These are phyloP conservation scores for Polymyxa betae DNA, from an alignment of 208 protist genomes.

Conservation along the genomic window DNA sequence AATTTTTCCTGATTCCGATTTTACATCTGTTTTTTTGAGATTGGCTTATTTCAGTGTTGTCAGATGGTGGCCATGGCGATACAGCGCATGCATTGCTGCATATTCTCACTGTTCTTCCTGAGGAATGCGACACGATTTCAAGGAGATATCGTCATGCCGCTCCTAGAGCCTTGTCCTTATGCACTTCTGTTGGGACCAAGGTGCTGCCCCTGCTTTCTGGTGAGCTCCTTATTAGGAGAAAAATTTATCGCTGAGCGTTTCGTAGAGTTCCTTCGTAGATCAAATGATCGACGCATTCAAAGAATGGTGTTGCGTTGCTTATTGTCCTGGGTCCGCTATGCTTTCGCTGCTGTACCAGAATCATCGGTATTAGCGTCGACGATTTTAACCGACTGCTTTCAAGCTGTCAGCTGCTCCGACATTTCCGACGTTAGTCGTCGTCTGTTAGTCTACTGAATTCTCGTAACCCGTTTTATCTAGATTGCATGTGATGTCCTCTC, in stretches of 20 bases:
- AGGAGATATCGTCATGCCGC: not conserved
- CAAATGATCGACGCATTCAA: not conserved
- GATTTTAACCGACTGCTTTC: constrained; percentile 27
- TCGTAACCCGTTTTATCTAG: not conserved
- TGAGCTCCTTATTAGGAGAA: not conserved
- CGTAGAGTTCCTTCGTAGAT: constrained; percentile 20
- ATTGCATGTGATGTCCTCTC: constrained; percentile 12
- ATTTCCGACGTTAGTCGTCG: not conserved
- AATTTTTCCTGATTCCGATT: too few relatives aligned
- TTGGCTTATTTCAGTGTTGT: too few relatives aligned
- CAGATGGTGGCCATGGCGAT: constrained; percentile 2
- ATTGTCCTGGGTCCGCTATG: constrained; percentile 11
- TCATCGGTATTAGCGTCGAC: not conserved
- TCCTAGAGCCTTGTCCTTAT: not conserved
- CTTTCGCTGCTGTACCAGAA: constrained; percentile 35
- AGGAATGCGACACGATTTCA: constrained; percentile 29
- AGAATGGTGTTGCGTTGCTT: not conserved
- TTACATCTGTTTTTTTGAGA: too few relatives aligned
- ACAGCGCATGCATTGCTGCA: constrained; percentile 15
- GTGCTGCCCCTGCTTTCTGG: constrained; percentile 14
- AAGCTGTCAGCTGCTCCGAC: not conserved
- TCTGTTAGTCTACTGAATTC: not conserved
- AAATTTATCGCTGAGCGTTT: not conserved
- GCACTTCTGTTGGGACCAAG: not conserved
- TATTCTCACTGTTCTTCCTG: constrained; percentile 28